These are phyloP conservation scores for Penicillium egyptiacum DNA, from an alignment of 495 filamentous ascomycete species.

Conservation along the genomic window DNA sequence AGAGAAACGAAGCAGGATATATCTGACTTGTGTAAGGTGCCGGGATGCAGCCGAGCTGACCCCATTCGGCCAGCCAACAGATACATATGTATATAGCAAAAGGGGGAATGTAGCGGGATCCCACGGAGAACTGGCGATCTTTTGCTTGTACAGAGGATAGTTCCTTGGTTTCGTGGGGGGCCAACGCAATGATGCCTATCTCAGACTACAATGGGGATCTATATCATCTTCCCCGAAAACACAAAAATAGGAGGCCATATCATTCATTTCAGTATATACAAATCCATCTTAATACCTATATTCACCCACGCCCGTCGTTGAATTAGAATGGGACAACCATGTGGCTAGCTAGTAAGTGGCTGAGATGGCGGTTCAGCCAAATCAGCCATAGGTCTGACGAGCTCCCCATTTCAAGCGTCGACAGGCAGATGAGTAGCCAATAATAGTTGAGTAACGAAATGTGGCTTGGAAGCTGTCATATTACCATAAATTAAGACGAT, in stretches of 20 bases:
- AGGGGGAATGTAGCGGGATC: background rate
- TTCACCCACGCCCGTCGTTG: background rate
- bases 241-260: background rate
- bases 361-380: slow-evolving; percentile 1
- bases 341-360: slow-evolving; percentile 2
- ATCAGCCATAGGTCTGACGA: background rate
- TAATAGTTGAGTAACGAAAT: background rate
- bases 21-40: too few relatives aligned
- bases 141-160: background rate
- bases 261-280: background rate
- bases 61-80: too few relatives aligned
- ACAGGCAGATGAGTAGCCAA: background rate
- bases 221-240: background rate
- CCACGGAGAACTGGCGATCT: background rate
- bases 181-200: background rate
- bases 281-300: background rate
- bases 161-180: background rate
- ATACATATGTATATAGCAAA: background rate
- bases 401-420: background rate
- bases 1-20: too few relatives aligned
- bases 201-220: slow-evolving; percentile 1
- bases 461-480: background rate
- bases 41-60: too few relatives aligned
- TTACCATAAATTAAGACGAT: background rate
- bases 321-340: slow-evolving; percentile 3